Base-by-base conservation (phyloP, 495 filamentous ascomycete species). In the Talaromyces wortmannii region DNA sequence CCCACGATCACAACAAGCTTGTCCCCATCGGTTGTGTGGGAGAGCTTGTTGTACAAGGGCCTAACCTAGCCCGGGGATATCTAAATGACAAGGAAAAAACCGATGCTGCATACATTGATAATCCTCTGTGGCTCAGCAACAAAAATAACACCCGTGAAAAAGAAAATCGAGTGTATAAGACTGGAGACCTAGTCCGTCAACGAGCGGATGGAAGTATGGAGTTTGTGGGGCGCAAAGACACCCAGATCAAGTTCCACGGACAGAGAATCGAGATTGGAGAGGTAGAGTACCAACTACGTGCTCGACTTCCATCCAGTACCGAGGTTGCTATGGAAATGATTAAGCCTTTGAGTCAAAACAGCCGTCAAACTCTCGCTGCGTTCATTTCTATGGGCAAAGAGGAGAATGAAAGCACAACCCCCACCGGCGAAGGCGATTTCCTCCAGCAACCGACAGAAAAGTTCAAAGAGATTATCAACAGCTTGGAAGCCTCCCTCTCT, bases 181-280 rank as follows among this genome's bases (percentile, higher is more conserved):
- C 90, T 6, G 90, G 90, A 0, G 90, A 95, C 61, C 69, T 94
- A 4, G 89, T 90, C 12, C 76, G 90, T 0, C 76, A 90, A 16
- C 73, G 86, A 8, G 77, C 88, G 52, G 84, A 92, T 59, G 82
- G 77, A 4, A 83, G 79, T 11, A 84, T 94, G 49, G 82, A 87
- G 48, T 89, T 91, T 50, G 65, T 88, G 7, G 90, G 90, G 2
- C 79, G 90, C 10, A 83, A 81, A 2, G 90, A 95, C 61, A 85
- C 89, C 53, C 86, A 92, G 66, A 79, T 92, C 23, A 95, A 95
- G 63, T 75, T 95, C 0, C 77, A 89, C 10, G 90, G 90, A 0
- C 87, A 89, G 56, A 75, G 90, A 6, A 73, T 95, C 0, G 89
- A 95, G 60, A 82, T 90, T 52, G 80, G 80, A 2, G 88, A 95